A percentile compares a stretch with the other conserved stretches of the same genome.
Evolutionary conservation across 73 alveolate genomes (phyloP).

Genomic region (Durusdinium trenchii): DNA sequence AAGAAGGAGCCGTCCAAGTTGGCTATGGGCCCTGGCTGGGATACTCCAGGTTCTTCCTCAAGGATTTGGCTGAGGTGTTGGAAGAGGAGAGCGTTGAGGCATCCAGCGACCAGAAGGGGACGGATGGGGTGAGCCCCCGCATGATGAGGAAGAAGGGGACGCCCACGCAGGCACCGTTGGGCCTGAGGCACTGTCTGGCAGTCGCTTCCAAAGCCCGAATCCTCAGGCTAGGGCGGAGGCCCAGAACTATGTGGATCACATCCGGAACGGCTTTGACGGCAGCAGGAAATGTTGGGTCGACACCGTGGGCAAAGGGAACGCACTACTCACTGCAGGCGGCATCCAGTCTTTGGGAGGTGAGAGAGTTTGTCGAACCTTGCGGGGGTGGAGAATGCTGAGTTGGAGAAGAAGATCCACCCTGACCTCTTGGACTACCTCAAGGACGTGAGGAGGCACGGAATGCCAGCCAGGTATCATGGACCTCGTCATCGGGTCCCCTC

Average conservation of each 20-base stretch:
- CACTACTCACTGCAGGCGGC: neutral
- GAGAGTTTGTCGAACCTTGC: neutral
- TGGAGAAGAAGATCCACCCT: neutral
- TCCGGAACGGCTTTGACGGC: neutral
- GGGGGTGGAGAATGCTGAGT: neutral
- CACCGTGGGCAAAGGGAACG: no score
- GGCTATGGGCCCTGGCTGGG: neutral
- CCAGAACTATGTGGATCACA: neutral
- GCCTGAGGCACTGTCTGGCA: neutral
- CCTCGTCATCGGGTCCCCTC: neutral
- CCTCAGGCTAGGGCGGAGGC: neutral
- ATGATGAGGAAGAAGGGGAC: neutral
- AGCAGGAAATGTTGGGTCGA: neutral
- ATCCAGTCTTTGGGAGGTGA: constrained; percentile 27
- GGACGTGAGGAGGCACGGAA: neutral
- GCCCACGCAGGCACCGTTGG: neutral
- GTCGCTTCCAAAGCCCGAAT: neutral
- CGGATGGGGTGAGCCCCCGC: neutral
- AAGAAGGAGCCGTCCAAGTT: neutral
- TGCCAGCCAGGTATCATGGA: constrained; percentile 8
- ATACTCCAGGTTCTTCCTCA: neutral
- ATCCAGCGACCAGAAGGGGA: neutral
- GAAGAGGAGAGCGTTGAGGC: neutral
- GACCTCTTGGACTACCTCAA: constrained; percentile 11
- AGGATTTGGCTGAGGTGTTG: neutral